A percentile compares a stretch with the other conserved stretches of the same genome.
Conservation (phyloP, 306 rosid genomes). For the Abrus pulchellus region DNA sequence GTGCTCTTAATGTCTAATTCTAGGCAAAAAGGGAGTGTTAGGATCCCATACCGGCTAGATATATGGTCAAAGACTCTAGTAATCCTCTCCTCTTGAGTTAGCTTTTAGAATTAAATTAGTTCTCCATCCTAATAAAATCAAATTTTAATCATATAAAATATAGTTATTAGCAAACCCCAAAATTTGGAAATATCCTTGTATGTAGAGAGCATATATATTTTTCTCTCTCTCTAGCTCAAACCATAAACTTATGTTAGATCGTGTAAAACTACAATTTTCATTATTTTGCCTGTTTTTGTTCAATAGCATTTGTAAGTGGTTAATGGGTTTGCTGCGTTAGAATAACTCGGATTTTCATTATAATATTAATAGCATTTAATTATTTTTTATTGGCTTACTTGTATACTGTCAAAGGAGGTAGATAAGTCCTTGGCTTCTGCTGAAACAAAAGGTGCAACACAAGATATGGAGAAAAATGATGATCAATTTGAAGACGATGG, state of each 20-base stretch:
- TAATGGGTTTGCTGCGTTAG: not conserved
- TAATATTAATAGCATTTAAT: slow-evolving; percentile 29
- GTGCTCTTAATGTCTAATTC: too few relatives aligned
- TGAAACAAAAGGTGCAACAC: slow-evolving; percentile 54
- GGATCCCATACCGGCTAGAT: not conserved
- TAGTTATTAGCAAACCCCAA: slow-evolving; percentile 10
- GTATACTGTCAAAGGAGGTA: slow-evolving; percentile 56
- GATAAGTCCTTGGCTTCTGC: slow-evolving; percentile 47
- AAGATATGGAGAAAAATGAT: slow-evolving; percentile 52
- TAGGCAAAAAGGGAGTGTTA: not conserved
- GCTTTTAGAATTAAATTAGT: not conserved
- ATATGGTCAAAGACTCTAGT: not conserved
- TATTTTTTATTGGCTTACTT: slow-evolving; percentile 42
- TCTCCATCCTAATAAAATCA: not conserved
- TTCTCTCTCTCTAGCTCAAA: not conserved
- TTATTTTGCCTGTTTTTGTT: slow-evolving; percentile 32
- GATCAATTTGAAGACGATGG: slow-evolving; percentile 54
- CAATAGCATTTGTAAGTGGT: slow-evolving; percentile 9
- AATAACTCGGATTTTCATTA: slow-evolving; percentile 16
- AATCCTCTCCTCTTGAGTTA: not conserved
- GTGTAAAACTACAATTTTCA: slow-evolving; percentile 18
- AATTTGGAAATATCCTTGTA: slow-evolving; percentile 37
- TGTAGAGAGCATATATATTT: not conserved
- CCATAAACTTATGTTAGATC: slow-evolving; percentile 11
- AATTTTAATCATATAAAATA: slow-evolving; percentile 6